Evolutionary conservation across 2,329 filamentous ascomycete genomes (phyloP), one percentile per base, ranked within the genome.

Genomic region (Ceratocystis cubensis): DNA sequence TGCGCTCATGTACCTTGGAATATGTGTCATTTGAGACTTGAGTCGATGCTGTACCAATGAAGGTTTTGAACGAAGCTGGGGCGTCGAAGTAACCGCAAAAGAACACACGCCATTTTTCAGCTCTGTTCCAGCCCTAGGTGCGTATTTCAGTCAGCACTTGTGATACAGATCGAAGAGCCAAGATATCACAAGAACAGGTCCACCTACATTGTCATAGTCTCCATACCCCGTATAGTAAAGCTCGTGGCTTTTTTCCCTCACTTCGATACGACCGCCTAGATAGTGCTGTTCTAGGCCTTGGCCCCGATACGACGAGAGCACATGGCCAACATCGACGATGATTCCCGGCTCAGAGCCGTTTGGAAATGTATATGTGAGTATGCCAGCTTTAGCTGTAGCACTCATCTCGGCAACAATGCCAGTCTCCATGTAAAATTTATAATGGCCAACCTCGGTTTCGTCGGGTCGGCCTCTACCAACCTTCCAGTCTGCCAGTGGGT

Each of bases 311-410:
- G 84, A 86, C 1, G 83, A 79, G 48, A 88, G 74, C n/a, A 84
- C 81, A 72, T 88, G 85, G 1, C 84, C 87, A 6, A 87, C 82
- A 71, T 88, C 85, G 5, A 86, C 81, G 28, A 88, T 76, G 17
- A 88, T 71, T 53, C 82, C 77, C 17, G 77, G 77, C 2, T 74
- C 71, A 1, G 70, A 59, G 46, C 72, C 71, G 2, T 70, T 69
- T 0, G 84, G 81, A 66, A 87, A 88, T 0, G 74, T 78, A 70
- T 88, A 88, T 67, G 81, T 77, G 71, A 83, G 82, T n/a, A 87
- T 74, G 0, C 84, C 84, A 0, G 82, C 80, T 69, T 81, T 83
- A 2, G 76, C 73, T 0, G 82, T 78, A 1, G 82, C 85, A 6
- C 79, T 78, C 68, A 89, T 71, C 71, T 87, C 81, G 1, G 85